These are phyloP conservation scores for Trichocladium uniseriatum DNA, from an alignment of 495 filamentous ascomycete species.

Conservation along the genomic window DNA sequence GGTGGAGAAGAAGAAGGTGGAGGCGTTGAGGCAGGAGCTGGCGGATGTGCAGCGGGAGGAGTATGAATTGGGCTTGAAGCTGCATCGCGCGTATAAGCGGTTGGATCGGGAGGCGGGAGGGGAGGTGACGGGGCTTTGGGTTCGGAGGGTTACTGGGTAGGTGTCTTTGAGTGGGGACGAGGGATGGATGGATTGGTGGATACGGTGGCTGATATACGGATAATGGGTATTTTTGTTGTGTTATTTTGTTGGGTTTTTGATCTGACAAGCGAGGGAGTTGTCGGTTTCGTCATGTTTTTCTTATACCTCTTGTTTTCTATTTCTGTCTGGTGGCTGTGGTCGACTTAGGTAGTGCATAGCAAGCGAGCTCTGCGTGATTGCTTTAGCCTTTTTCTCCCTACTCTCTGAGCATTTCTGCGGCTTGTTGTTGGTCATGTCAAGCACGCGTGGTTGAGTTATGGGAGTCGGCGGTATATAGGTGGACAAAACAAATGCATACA, in stretches of 20 bases:
- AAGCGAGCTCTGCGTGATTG: no score
- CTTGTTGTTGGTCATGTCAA: no score
- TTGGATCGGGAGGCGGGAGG: slow-evolving; percentile 53
- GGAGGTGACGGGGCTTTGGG: slow-evolving; percentile 70
- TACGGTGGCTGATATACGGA: background rate
- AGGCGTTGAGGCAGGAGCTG: slow-evolving; percentile 60
- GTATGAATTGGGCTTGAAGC: slow-evolving; percentile 75
- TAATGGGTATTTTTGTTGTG: background rate
- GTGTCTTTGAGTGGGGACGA: background rate
- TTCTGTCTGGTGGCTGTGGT: no score
- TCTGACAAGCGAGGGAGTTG: background rate
- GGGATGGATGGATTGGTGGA: background rate
- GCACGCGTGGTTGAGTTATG: no score
- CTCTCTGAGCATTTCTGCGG: no score
- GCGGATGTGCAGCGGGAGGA: slow-evolving; percentile 71
- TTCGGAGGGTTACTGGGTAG: slow-evolving; percentile 51
- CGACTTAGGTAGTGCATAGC: no score
- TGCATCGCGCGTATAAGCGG: slow-evolving; percentile 73
- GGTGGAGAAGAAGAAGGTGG: slow-evolving; percentile 63
- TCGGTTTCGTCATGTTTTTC: background rate
- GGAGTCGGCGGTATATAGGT: no score
- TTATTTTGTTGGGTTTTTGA: background rate
- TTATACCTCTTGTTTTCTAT: no score
- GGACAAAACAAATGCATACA: no score
- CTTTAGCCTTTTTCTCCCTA: no score